phyloP scores from a whole-genome alignment of 2,329 filamentous ascomycete genomes.

The Lecanicillium sp. region DNA sequence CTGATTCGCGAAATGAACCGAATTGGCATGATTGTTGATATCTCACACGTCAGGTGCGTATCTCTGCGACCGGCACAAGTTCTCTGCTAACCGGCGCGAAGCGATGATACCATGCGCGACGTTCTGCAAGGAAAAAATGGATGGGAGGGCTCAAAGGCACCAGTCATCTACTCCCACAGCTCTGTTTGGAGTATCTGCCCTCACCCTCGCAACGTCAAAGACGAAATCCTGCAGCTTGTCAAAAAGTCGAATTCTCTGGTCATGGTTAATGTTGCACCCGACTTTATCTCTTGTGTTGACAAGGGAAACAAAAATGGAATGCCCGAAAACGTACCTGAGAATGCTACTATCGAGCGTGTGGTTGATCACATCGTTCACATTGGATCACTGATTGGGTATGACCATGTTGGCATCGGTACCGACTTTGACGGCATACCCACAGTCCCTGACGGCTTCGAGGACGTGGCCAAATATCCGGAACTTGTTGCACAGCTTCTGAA shows the following conservation, averaged over 20 bases:
- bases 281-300: slow-evolving; percentile 70
- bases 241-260: slow-evolving; percentile 66
- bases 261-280: slow-evolving; percentile 84
- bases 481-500: slow-evolving; percentile 67
- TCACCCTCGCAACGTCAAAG: slow-evolving; percentile 84
- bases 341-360: slow-evolving; percentile 69
- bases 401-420: slow-evolving; percentile 79
- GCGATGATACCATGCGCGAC: slow-evolving; percentile 76
- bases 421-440: slow-evolving; percentile 74
- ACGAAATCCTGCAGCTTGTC: slow-evolving; percentile 71
- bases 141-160: slow-evolving; percentile 68
- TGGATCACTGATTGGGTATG: slow-evolving; percentile 73
- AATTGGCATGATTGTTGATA: slow-evolving; percentile 87
- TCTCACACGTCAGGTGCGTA: slow-evolving; percentile 55
- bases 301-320: slow-evolving; percentile 52
- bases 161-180: slow-evolving; percentile 84
- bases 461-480: slow-evolving; percentile 76
- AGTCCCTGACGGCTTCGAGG: slow-evolving; percentile 68
- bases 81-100: slow-evolving; percentile 9
- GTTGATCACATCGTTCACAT: slow-evolving; percentile 77
- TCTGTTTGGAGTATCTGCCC: slow-evolving; percentile 74
- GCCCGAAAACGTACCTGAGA: slow-evolving; percentile 56
- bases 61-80: no score
- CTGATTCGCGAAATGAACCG: slow-evolving; percentile 88
- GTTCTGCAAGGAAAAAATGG: slow-evolving; percentile 56